Percentiles rank a stretch among this genome's conserved stretches.
phyloP scores from a whole-genome alignment of 768 basidiomycete genomes.

The Coprinopsis marcescibilis region DNA sequence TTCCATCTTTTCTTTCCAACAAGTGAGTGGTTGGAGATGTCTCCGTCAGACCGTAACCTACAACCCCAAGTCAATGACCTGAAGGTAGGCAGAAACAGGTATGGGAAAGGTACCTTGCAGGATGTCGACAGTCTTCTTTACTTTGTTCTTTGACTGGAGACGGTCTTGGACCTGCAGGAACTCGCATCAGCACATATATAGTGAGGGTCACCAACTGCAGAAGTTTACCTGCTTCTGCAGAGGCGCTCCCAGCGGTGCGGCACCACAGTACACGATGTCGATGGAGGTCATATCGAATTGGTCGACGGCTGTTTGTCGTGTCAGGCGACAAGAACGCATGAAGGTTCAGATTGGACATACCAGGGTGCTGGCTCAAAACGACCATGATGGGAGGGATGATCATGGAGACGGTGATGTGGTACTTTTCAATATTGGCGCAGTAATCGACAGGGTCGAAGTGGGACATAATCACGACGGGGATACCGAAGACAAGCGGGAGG shows the following conservation, averaged over 20 bases:
- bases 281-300: slow-evolving; percentile 64
- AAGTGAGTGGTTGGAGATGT: slow-evolving; percentile 70
- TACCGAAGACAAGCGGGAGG: slow-evolving; percentile 46
- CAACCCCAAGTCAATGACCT: background rate
- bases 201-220: too few relatives aligned
- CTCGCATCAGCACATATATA: too few relatives aligned
- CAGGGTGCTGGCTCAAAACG: slow-evolving; percentile 62
- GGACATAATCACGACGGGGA: slow-evolving; percentile 51
- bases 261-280: slow-evolving; percentile 58
- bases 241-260: slow-evolving; percentile 70
- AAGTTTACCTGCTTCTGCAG: slow-evolving; percentile 48
- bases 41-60: slow-evolving; percentile 71
- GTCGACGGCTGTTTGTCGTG: slow-evolving; percentile 41
- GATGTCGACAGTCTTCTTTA: slow-evolving; percentile 36
- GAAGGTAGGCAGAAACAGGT: background rate
- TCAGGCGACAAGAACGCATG: background rate
- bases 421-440: slow-evolving; percentile 58
- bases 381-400: slow-evolving; percentile 86
- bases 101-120: slow-evolving; percentile 32
- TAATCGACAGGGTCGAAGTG: slow-evolving; percentile 70
- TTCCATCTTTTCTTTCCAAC: slow-evolving; percentile 36
- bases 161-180: too few relatives aligned
- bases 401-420: slow-evolving; percentile 51
- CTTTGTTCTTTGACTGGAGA: slow-evolving; percentile 29
- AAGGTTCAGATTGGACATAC: too few relatives aligned